Evolutionary conservation across 2,329 filamentous ascomycete species (phyloP), one percentile per base, ranked within the genome.

Genomic region (Ascochyta viciae-villosae): DNA sequence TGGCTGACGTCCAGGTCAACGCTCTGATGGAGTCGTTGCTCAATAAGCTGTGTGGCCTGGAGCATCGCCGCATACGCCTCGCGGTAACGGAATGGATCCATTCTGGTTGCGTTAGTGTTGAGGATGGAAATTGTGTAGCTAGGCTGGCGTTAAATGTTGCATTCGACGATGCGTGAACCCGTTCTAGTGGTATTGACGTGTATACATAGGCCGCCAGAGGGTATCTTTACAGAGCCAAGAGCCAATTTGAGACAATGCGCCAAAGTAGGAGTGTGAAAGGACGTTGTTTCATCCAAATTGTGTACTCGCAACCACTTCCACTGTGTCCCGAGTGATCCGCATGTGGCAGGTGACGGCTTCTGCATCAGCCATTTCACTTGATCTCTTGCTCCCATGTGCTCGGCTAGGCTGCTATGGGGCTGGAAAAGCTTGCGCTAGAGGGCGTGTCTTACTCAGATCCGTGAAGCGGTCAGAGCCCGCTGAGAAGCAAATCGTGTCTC

Each of bases 11-110:
- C 46, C 7, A 55, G 26, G 9, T 57, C 51, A 22, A 54, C 29
- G 39, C 66, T 63, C 43, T 71, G 66, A 24, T 65, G 64, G 22
- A 74, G 38, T 10, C 70, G 68, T 41, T 70, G 58, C 53, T 75
- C 70, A 23, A 74, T 61, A 12, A 75, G 63, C 22, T 71, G 65
- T 42, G 70, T 74, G 34, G 65, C 68, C 63, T 75, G 73, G 5
- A 74, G 62, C 71, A 75, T 72, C 26, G 73, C 73, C 57, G 71
- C 70, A 57, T 75, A 75, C 38, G 73, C 73, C 51, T 74, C 73
- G 29, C 73, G 68, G 50, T 75, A 75, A 47, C 70, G 65, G 41
- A 67, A 72, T 49, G 73, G 73, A 55, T 75, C 73, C 73, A 75
- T 75, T 59, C 60, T 72, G 62, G 53, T 47, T 54, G 49, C 50